Evolutionary conservation across 2,329 filamentous ascomycete species (phyloP).

Genomic region (Sporothrix protearum): DNA sequence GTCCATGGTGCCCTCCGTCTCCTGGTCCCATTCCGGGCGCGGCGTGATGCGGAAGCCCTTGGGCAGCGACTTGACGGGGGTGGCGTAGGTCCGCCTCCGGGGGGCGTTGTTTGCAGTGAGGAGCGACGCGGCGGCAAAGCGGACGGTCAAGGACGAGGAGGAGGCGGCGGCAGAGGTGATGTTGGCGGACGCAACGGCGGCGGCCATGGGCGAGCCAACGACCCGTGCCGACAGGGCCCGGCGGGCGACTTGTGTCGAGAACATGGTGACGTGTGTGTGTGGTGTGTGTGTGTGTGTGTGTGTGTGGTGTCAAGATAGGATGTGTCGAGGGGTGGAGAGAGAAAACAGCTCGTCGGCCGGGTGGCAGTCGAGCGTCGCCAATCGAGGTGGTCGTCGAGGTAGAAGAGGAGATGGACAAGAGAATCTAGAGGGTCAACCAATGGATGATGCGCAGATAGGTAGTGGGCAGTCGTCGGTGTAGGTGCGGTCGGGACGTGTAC

Average conservation of each 20-base stretch:
- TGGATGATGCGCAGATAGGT: not conserved
- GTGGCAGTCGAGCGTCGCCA: constrained; percentile 4
- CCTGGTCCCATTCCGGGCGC: constrained; percentile 75
- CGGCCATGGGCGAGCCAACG: constrained; percentile 13
- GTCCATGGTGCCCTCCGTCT: constrained; percentile 72
- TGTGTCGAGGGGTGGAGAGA: no score
- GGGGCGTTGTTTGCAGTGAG: constrained; percentile 12
- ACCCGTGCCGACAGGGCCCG: constrained; percentile 20
- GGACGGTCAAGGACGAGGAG: not conserved
- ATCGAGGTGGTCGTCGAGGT: not conserved
- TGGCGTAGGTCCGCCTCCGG: constrained; percentile 49
- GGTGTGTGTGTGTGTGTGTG: not conserved
- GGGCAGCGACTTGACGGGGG: constrained; percentile 74
- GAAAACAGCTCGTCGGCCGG: constrained; percentile 1
- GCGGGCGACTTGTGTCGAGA: constrained; percentile 28
- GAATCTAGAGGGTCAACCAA: not conserved
- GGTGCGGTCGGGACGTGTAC: not conserved
- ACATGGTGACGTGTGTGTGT: constrained; percentile 23
- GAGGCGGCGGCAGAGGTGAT: constrained; percentile 17
- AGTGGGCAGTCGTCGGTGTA: not conserved
- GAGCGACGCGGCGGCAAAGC: constrained; percentile 8
- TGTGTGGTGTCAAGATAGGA: not conserved
- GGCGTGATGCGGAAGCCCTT: constrained; percentile 73
- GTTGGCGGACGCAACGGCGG: constrained; percentile 2
- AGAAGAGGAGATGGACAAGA: not conserved